A percentile compares a stretch with the other conserved stretches of the same genome.
Conservation (phyloP, 306 rosid species). For the Malus sylvestris region DNA sequence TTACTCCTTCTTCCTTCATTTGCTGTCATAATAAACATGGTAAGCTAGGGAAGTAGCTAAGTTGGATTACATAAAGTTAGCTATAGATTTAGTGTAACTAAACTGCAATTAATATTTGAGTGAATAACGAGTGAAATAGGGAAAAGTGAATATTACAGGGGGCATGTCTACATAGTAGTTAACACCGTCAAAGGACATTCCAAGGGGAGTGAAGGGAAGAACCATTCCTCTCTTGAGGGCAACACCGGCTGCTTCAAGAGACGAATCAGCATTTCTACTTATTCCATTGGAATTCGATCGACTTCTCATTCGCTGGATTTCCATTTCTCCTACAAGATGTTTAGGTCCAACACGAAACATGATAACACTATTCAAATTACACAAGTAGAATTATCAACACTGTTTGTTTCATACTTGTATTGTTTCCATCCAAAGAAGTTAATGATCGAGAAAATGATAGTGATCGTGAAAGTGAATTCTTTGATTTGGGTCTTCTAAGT, state of each 20-base stretch:
- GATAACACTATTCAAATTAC: constrained; percentile 5
- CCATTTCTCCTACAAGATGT: constrained; percentile 63
- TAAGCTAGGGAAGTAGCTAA: neutral
- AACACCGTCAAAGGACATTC: constrained; percentile 84
- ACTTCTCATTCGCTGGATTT: constrained; percentile 61
- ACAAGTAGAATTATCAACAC: neutral
- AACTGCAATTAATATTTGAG: neutral
- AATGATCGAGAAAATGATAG: constrained; percentile 40
- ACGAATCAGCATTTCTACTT: constrained; percentile 37
- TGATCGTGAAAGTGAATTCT: constrained; percentile 37
- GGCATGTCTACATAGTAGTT: constrained; percentile 95
- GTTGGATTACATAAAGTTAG: neutral
- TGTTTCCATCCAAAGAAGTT: constrained; percentile 64
- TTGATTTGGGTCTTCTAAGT: constrained; percentile 53
- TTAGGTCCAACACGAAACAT: constrained; percentile 14
- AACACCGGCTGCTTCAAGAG: constrained; percentile 43
- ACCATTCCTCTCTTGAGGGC: constrained; percentile 87
- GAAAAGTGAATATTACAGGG: constrained; percentile 47
- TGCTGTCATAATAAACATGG: constrained; percentile 34
- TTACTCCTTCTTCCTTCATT: constrained; percentile 70
- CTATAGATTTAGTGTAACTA: neutral
- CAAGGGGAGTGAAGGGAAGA: constrained; percentile 89
- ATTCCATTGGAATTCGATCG: constrained; percentile 36
- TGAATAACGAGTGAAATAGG: neutral
- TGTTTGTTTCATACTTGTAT: constrained; percentile 39